Percentiles rank a stretch among this genome's conserved stretches.
phyloP scores from a whole-genome alignment of 1,139 yeast species.

The Debaryomycetaceae sp. region DNA sequence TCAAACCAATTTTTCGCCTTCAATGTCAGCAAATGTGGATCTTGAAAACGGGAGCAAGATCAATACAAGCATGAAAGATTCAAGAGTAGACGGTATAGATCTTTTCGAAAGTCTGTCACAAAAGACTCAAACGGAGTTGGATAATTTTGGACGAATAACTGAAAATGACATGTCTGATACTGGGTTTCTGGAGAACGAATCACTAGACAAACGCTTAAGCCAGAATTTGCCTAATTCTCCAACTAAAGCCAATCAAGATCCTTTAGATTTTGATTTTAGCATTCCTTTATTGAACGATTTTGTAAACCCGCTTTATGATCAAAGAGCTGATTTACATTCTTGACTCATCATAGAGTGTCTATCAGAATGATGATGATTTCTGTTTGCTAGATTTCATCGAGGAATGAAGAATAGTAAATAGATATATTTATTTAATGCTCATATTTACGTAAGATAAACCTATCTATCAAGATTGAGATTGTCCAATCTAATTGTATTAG shows the following conservation, averaged over 20 bases:
- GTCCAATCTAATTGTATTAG: conserved; percentile 34
- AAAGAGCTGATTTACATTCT: conserved; percentile 5
- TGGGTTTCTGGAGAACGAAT: neutral
- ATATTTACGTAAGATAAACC: neutral
- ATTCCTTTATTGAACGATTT: conserved; percentile 9
- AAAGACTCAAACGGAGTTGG: neutral
- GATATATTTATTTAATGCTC: neutral
- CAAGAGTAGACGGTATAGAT: neutral
- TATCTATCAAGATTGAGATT: conserved; percentile 21
- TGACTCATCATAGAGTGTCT: neutral
- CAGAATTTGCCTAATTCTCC: neutral
- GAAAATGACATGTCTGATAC: neutral
- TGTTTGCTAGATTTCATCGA: neutral
- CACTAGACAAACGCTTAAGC: neutral
- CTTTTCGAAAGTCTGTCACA: neutral
- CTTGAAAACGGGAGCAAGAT: neutral
- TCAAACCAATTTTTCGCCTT: conserved; percentile 33
- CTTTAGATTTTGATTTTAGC: conserved; percentile 5
- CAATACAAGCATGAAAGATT: neutral
- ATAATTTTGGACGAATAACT: neutral
- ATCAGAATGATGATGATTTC: neutral
- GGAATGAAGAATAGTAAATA: neutral
- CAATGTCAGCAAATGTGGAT: conserved; percentile 5
- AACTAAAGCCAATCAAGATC: conserved; percentile 1
- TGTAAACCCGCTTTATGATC: conserved; percentile 9